A percentile compares a stretch with the other conserved stretches of the same genome.
phyloP scores from a whole-genome alignment of 352 stramenopile genomes.

The Phytophthora kernoviae region DNA sequence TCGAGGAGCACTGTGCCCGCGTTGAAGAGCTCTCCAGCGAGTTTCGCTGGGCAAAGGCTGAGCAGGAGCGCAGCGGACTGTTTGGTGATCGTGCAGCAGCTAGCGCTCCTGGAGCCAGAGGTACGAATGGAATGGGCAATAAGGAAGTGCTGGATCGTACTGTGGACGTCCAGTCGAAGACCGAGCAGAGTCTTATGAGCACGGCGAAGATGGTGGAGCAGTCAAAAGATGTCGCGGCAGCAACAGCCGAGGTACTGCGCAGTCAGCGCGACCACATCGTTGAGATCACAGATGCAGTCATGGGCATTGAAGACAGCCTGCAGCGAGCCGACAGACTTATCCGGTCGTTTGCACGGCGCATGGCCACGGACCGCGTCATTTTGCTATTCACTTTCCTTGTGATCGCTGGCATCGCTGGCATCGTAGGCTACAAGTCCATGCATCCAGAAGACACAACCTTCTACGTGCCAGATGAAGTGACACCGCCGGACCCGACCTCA shows the following conservation, averaged over 20 bases:
- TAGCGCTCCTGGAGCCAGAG: conserved; percentile 17
- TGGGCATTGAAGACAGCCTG: conserved; percentile 85
- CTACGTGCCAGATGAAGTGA: conserved; percentile 86
- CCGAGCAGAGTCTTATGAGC: conserved; percentile 82
- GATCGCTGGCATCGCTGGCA: conserved; percentile 79
- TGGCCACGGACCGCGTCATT: conserved; percentile 86
- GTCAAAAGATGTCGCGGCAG: conserved; percentile 81
- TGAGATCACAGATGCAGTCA: conserved; percentile 87
- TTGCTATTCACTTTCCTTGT: conserved; percentile 80
- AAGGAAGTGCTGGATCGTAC: conserved; percentile 79
- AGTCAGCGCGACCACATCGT: conserved; percentile 88
- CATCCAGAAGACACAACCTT: conserved; percentile 80
- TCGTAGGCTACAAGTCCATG: conserved; percentile 85
- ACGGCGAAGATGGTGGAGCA: conserved; percentile 88
- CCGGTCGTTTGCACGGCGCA: conserved; percentile 76
- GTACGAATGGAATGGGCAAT: conserved; percentile 46
- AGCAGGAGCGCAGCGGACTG: conserved; percentile 77
- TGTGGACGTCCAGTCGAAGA: conserved; percentile 85
- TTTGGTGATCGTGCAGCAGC: conserved; percentile 65
- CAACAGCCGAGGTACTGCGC: conserved; percentile 77
- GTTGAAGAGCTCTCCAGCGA: conserved; percentile 84
- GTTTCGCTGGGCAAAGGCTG: conserved; percentile 79
- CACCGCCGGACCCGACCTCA: conserved; percentile 68
- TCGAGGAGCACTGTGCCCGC: conserved; percentile 76
- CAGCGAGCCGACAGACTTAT: conserved; percentile 84